Evolutionary conservation across 805 yeast species (phyloP), one percentile per base, ranked within the genome.

Genomic region (Suhomyces sp.): DNA sequence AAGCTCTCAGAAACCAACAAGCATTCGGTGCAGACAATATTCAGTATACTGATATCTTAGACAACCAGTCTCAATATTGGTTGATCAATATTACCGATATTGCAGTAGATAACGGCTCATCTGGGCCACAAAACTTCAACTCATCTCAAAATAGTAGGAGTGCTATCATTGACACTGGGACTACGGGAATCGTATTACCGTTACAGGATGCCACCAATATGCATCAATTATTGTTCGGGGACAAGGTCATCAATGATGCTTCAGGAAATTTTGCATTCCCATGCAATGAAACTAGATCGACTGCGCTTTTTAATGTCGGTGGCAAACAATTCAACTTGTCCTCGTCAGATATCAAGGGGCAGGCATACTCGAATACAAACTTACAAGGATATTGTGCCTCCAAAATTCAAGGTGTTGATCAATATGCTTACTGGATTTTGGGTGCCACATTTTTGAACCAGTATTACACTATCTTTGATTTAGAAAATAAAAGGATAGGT

Each of bases 131-230:
- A 14, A 13, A 13, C 12, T 12, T 31, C n/a, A 31, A 31, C 9
- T 10, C n/a, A 16, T 10, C 33, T 9, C n/a, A 3, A 4, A 23
- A 31, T 21, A 44, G 57, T n/a, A 59, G 74, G 49, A 41, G 53
- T 3, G 80, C 77, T 5, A 65, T 80, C 19, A 60, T 81, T 14
- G 88, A 81, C 52, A 75, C 83, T 5, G 88, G 87, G 15, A 79
- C 87, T 2, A 80, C 86, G 0, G 72, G 81, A 3, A 55, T 81
- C 17, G 75, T 76, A 3, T 55, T 79, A 27, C 77, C 83, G 5
- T 54, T 70, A 9, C 60, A 54, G 16, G 86, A 81, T 48, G 85
- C 86, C 2, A 39, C 65, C 25, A 60, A 43, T 15, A 36, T 80
- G 11, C 86, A 81, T 49, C 28, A 40, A 25, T 22, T 39, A 19